Evolutionary conservation across 352 stramenopile genomes (phyloP).

Genomic region (Ophiocytium majus): DNA sequence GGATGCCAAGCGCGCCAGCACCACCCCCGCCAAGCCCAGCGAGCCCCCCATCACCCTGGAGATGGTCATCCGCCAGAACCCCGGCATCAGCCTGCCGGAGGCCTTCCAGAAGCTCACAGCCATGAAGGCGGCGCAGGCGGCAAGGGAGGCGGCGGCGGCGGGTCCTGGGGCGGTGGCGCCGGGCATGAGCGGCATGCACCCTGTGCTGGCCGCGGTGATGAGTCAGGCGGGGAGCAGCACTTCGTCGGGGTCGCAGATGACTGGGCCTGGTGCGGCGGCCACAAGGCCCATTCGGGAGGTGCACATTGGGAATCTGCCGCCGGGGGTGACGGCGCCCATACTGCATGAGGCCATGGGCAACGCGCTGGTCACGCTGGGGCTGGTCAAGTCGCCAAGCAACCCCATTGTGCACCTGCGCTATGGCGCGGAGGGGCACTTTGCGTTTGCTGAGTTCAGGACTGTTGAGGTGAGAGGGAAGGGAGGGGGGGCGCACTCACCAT

Average conservation of each 20-base stretch:
- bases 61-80: conserved; percentile 52
- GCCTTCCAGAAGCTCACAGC: conserved; percentile 50
- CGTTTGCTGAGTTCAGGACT: conserved; percentile 26
- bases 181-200: neutral
- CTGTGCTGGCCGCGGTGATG: neutral
- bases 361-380: neutral
- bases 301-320: conserved; percentile 42
- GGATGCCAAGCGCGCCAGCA: neutral
- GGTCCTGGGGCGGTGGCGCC: neutral
- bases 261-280: conserved; percentile 13
- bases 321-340: conserved; percentile 34
- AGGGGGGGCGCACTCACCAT: too few species aligned
- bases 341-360: conserved; percentile 38
- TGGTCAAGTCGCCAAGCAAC: neutral
- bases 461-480: conserved; percentile 26
- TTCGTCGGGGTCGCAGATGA: neutral
- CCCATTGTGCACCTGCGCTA: conserved; percentile 12
- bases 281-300: conserved; percentile 49
- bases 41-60: conserved; percentile 48
- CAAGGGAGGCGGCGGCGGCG: neutral
- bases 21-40: neutral
- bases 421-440: conserved; percentile 15
- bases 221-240: neutral
- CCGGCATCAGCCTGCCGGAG: conserved; percentile 54
- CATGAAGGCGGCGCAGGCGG: conserved; percentile 28